Conservation (phyloP, 106 monocot genomes). For the Phalaenopsis aphrodite region DNA sequence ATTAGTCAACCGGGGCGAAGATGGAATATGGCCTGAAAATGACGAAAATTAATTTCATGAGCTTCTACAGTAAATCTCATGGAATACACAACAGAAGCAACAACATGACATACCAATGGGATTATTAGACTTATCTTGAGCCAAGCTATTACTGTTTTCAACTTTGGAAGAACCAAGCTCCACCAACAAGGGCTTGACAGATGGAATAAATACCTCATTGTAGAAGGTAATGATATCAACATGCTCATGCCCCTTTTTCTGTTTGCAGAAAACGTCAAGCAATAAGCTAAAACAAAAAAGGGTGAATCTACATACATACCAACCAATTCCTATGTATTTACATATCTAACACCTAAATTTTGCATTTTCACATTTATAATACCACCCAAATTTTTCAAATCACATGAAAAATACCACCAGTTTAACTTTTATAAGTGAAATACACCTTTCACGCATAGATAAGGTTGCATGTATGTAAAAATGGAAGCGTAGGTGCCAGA, state of each 20-base stretch:
- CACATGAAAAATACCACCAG: too few species aligned
- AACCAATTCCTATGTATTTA: too few species aligned
- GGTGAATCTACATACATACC: too few species aligned
- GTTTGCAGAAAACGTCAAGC: constrained; percentile 11
- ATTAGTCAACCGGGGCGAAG: constrained; percentile 60
- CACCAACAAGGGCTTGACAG: constrained; percentile 68
- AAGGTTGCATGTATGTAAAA: too few species aligned
- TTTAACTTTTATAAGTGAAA: too few species aligned
- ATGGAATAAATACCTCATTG: constrained; percentile 84
- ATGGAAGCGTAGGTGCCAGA: too few species aligned
- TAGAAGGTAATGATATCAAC: constrained; percentile 95
- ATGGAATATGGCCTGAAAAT: constrained; percentile 47
- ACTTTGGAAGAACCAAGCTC: constrained; percentile 31
- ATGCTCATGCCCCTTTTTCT: constrained; percentile 62
- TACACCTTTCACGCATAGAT: too few species aligned
- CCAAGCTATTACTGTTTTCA: constrained; percentile 22
- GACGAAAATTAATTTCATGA: neutral
- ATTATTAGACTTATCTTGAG: constrained; percentile 33
- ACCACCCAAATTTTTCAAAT: too few species aligned
- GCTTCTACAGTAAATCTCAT: neutral
- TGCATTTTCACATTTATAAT: too few species aligned
- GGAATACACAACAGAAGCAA: neutral
- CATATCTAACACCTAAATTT: too few species aligned
- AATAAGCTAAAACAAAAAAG: neutral
- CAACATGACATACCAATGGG: constrained; percentile 36